Percentiles rank a stretch among this genome's conserved stretches.
phyloP scores from a whole-genome alignment of 2,329 filamentous ascomycete species.

The Aureobasidium sp. region DNA sequence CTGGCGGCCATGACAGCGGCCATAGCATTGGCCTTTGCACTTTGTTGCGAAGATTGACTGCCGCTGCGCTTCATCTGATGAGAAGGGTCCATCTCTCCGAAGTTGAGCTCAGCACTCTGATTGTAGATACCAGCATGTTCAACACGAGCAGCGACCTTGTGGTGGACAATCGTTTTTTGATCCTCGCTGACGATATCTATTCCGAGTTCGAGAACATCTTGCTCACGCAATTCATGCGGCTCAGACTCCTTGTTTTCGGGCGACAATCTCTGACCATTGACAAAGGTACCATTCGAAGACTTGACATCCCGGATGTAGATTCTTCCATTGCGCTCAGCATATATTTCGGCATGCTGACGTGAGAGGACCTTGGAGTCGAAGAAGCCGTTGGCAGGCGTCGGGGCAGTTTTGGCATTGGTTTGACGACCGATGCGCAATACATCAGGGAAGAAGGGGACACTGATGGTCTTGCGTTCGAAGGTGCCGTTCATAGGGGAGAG shows the following conservation, averaged over 20 bases:
- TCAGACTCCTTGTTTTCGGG: slow-evolving; percentile 95
- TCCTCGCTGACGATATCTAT: slow-evolving; percentile 99
- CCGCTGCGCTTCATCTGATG: slow-evolving; percentile 54
- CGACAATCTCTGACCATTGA: slow-evolving; percentile 84
- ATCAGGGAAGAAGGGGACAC: slow-evolving; percentile 89
- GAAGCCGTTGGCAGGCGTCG: slow-evolving; percentile 84
- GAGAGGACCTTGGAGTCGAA: slow-evolving; percentile 98
- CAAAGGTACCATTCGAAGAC: slow-evolving; percentile 97
- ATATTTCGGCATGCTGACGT: slow-evolving; percentile 91
- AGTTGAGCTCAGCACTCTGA: slow-evolving; percentile 72
- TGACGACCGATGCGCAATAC: slow-evolving; percentile 88
- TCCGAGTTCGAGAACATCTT: slow-evolving; percentile 86
- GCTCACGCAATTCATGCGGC: slow-evolving; percentile 83
- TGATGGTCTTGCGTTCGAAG: slow-evolving; percentile 95
- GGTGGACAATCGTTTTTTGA: slow-evolving; percentile 95
- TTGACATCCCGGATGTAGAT: slow-evolving; percentile 97
- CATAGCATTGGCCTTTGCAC: slow-evolving; percentile 17
- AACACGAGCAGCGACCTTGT: slow-evolving; percentile 95
- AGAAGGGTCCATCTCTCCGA: slow-evolving; percentile 76
- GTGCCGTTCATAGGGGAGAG: slow-evolving; percentile 89
- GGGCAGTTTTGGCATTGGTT: slow-evolving; percentile 93
- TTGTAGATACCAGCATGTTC: slow-evolving; percentile 85
- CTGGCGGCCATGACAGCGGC: slow-evolving; percentile 27
- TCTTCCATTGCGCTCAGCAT: slow-evolving; percentile 71
- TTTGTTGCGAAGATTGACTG: slow-evolving; percentile 38